Evolutionary conservation across 148 eudicot species (phyloP).

Genomic region (Camellia lanceoleosa): DNA sequence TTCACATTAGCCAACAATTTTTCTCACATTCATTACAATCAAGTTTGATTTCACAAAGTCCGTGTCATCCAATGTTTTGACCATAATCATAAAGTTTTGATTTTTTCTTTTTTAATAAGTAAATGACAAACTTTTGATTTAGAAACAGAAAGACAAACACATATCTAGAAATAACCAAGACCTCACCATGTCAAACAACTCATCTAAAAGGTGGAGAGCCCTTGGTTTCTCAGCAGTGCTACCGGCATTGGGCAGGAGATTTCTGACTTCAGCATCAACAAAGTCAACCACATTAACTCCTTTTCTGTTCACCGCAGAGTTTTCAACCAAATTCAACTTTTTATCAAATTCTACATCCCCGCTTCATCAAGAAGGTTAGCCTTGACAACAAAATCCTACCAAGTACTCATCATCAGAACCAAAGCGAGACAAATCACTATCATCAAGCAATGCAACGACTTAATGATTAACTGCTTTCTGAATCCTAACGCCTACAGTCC

Average conservation of each 20-base stretch:
- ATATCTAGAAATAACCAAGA: too few species aligned
- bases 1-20: too few species aligned
- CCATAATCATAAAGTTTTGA: too few species aligned
- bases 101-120: too few species aligned
- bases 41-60: too few species aligned
- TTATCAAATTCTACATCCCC: slow-evolving; percentile 31
- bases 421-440: slow-evolving; percentile 51
- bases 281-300: slow-evolving; percentile 11
- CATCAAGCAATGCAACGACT: slow-evolving; percentile 69
- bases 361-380: slow-evolving; percentile 65
- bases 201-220: too few species aligned
- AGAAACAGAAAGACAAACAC: too few species aligned
- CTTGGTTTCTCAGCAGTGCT: too few species aligned
- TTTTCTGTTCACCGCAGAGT: slow-evolving; percentile 17
- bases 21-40: too few species aligned
- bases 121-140: too few species aligned
- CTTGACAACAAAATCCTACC: slow-evolving; percentile 84
- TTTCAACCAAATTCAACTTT: slow-evolving; percentile 25
- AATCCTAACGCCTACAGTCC: slow-evolving; percentile 58
- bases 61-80: too few species aligned
- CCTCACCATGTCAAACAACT: too few species aligned
- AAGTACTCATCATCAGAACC: slow-evolving; percentile 84
- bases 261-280: slow-evolving; percentile 16
- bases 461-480: slow-evolving; percentile 82
- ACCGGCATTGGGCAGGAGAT: slow-evolving; percentile 15